phyloP scores from a whole-genome alignment of 345 rosid species.

The Populus simonii region DNA sequence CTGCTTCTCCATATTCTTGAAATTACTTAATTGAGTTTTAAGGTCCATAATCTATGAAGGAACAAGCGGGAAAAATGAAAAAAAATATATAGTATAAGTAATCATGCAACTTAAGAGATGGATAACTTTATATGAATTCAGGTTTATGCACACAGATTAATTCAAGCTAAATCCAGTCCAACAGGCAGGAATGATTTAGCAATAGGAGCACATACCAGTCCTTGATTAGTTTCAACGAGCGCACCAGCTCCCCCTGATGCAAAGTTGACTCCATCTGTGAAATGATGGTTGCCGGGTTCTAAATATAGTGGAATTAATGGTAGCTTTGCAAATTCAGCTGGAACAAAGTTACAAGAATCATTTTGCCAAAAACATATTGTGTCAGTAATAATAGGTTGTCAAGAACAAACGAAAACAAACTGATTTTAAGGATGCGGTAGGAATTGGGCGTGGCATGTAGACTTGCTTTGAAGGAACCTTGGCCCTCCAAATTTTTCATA shows the following conservation, averaged over 20 bases:
- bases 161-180: not conserved
- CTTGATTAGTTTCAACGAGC: constrained; percentile 37
- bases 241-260: constrained; percentile 56
- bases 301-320: constrained; percentile 46
- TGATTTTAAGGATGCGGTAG: no score
- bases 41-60: constrained; percentile 39
- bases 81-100: not conserved
- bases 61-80: not conserved
- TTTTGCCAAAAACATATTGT: not conserved
- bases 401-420: no score
- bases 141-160: no score
- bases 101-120: not conserved
- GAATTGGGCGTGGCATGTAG: no score
- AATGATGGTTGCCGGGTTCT: constrained; percentile 24
- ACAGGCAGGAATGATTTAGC: not conserved
- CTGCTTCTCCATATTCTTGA: constrained; percentile 26
- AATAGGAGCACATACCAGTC: constrained; percentile 20
- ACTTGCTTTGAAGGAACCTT: no score
- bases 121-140: no score
- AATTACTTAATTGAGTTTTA: constrained; percentile 29
- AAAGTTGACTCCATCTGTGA: constrained; percentile 40
- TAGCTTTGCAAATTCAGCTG: constrained; percentile 42
- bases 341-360: not conserved
- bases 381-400: not conserved
- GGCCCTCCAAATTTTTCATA: no score